Base-by-base conservation (phyloP, 192 early-diverging fungal genomes). In the Backusella westeae region DNA sequence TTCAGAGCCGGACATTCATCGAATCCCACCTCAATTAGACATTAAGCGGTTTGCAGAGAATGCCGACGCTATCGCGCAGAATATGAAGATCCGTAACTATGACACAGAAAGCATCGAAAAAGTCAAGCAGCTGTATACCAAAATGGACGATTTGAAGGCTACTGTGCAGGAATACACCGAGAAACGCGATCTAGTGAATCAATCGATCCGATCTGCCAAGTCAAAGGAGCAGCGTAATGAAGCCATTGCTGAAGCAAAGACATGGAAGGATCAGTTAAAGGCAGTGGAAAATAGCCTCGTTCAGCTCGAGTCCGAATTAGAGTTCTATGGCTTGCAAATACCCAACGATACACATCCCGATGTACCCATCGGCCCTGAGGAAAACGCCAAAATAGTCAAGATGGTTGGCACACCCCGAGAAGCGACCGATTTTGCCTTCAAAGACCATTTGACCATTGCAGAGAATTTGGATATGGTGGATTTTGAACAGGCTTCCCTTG, bases 261-360 rank as follows among this genome's bases (percentile, higher is more conserved):
- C 76, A 7, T 42, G 91, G n/a, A 96, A 96, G 82, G 83, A 82
- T n/a, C 41, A 67, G 9, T 82, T 96, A 42, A 84, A 88, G 12
- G 71, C 76, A 8, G 71, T 84, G 7, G 91, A 95, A 56, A 41
- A 75, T 0, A 67, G 81, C 69, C 70, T 93, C 19, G 34, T 68
- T 1, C 23, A 29, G 4, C 41, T 96, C 2, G 90, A 96, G 69
- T 59, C 75, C 3, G 53, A 81, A n/a, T 74, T 96, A 72, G 83
- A 77, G 17, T 71, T 86, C 6, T 89, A 91, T 39, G 95, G 93
- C 0, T 74, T 91, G 17, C 83, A 88, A 73, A 85, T 98, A 6
- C 95, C 96, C 26, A 98, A 98, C 78, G 80, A 81, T 39, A 93
- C 95, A 12, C 93, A 94, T 69, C 89, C 92, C 6, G 79, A 84